Evolutionary conservation across 1,139 yeast species (phyloP), one percentile per base, ranked within the genome.

Genomic region (Yamadazyma diddensiae): DNA sequence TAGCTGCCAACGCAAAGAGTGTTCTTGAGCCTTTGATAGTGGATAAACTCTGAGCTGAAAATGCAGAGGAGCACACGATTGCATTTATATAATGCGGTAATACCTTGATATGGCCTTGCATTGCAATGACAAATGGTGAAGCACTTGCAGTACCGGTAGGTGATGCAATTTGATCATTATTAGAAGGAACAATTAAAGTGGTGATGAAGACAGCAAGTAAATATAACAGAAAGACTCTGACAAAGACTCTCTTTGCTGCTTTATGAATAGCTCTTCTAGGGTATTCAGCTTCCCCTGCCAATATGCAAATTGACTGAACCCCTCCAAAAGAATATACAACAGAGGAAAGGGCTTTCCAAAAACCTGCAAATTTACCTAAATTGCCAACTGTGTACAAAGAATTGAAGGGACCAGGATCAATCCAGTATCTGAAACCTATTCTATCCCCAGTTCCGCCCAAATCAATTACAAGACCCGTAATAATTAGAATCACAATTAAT

Each of bases 231-330:
- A 76, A 60, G 33, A 80, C 75, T 68, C 86, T 73, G 82, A 82
- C 77, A 49, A 79, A 78, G 3, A 77, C 83, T 52, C 77, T 82
- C 51, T 79, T 79, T 27, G 82, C 77, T 26, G 94, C 94, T 44
- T 68, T 67, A 32, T 92, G 92, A 31, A 85, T 62, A 19, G 83
- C 54, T 50, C 70, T 71, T 52, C 68, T 45, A 27, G 95, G 95
- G 55, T 82, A 75, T 26, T 67, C 67, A 25, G 94, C 76, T 59
- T 86, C 95, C 10, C 92, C 87, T 17, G 94, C 85, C n/a, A 94
- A 87, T 42, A 86, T 64, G 33, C 92, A 90, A 38, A 81, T 81
- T 46, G 65, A 55, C 44, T 68, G 73, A 15, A 70, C 59, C 20
- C 65, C 65, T 29, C 64, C 87, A 50, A 83, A 82, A 3, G 95